A percentile compares a stretch with the other conserved stretches of the same genome.
Evolutionary conservation across 495 filamentous ascomycete species (phyloP).

Genomic region (Penicillium crystallinum): DNA sequence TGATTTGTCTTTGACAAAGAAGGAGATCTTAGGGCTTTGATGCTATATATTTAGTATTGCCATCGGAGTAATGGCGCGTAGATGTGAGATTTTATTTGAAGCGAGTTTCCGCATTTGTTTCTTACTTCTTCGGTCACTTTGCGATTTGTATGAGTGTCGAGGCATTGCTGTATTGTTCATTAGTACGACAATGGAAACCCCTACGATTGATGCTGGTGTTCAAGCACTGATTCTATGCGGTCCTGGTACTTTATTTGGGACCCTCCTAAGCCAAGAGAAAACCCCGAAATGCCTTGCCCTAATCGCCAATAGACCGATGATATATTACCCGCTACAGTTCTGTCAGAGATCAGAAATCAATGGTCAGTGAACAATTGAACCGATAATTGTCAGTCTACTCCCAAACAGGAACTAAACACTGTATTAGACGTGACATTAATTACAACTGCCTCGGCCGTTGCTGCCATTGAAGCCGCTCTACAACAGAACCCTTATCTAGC

Average conservation of each 20-base stretch:
- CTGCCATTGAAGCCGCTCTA: neutral
- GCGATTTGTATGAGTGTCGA: neutral
- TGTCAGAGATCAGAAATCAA: neutral
- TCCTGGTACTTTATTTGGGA: neutral
- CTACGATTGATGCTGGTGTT: neutral
- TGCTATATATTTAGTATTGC: neutral
- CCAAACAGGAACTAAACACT: too few species aligned
- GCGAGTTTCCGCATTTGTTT: too few species aligned
- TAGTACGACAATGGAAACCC: neutral
- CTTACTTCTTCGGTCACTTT: neutral
- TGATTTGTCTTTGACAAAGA: neutral
- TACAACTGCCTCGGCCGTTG: neutral
- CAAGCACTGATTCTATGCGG: conserved; percentile 1
- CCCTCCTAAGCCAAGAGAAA: neutral
- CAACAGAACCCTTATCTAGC: neutral
- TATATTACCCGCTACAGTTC: neutral
- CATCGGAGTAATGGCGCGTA: too few species aligned
- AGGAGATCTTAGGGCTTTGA: neutral
- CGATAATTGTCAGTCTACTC: too few species aligned
- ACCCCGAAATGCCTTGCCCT: neutral
- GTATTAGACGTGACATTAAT: neutral
- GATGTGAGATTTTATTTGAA: too few species aligned
- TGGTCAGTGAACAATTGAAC: too few species aligned
- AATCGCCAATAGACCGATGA: neutral
- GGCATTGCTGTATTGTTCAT: neutral